A percentile compares a stretch with the other conserved stretches of the same genome.
Conservation (phyloP, 164 flowering plant genomes). For the Magnolia officinalis region DNA sequence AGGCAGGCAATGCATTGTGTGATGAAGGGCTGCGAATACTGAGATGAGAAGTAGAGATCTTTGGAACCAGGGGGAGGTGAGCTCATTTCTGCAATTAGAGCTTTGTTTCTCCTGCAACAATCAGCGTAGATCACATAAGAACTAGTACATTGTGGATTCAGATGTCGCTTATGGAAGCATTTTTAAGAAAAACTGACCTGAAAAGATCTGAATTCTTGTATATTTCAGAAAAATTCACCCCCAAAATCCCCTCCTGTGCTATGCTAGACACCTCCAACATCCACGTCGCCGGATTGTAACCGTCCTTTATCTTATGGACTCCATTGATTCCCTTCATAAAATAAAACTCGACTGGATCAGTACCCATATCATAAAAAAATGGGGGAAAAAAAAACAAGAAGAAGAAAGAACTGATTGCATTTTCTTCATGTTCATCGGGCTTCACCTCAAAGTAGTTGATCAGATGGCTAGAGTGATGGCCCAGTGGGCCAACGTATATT, state of each 20-base stretch:
- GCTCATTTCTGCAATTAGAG: constrained; percentile 38
- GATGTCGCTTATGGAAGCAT: background rate
- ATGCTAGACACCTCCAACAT: constrained; percentile 40
- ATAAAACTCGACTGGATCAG: background rate
- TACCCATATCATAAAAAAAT: background rate
- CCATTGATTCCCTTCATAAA: constrained; percentile 31
- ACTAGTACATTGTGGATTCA: background rate
- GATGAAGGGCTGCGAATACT: constrained; percentile 41
- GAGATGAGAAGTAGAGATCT: constrained; percentile 43
- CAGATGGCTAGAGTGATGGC: constrained; percentile 31
- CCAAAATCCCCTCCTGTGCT: constrained; percentile 34
- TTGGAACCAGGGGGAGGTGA: constrained; percentile 35
- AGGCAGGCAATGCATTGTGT: constrained; percentile 51
- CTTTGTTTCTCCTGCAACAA: constrained; percentile 50
- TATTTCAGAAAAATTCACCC: constrained; percentile 26
- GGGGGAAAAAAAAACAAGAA: background rate
- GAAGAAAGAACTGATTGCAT: background rate
- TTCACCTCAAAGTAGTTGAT: constrained; percentile 43
- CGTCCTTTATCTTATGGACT: constrained; percentile 32
- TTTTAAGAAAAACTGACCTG: constrained; percentile 15
- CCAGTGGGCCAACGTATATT: constrained; percentile 44
- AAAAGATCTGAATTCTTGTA: constrained; percentile 36
- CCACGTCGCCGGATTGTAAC: constrained; percentile 51
- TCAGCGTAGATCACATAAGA: background rate
- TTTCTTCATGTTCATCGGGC: background rate